These are phyloP conservation scores for Tylopilus balloui DNA, from an alignment of 768 basidiomycete genomes.

Conservation along the genomic window DNA sequence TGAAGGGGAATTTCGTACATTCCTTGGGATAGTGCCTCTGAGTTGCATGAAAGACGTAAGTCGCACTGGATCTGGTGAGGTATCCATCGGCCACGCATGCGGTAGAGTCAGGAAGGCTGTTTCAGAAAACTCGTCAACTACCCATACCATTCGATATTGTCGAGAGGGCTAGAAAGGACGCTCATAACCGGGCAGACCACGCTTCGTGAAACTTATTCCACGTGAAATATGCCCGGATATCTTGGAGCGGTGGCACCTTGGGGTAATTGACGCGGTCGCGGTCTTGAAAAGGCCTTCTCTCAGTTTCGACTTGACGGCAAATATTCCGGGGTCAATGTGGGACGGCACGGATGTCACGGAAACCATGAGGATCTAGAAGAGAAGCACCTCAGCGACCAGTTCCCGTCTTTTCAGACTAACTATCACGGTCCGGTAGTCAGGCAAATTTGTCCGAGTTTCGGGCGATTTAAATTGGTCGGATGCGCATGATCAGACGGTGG, in stretches of 20 bases:
- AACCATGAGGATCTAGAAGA: slow-evolving; percentile 52
- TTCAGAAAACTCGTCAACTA: not conserved
- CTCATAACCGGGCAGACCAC: not conserved
- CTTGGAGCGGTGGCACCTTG: slow-evolving; percentile 53
- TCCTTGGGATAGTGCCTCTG: slow-evolving; percentile 64
- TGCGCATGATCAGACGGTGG: not conserved
- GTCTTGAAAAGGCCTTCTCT: slow-evolving; percentile 53
- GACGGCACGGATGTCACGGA: too few species aligned
- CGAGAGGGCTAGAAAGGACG: slow-evolving; percentile 45
- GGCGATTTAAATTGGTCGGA: not conserved
- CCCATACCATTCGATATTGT: slow-evolving; percentile 63
- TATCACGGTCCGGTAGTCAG: slow-evolving; percentile 63
- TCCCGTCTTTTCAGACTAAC: not conserved
- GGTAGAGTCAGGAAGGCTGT: not conserved
- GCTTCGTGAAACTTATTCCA: slow-evolving; percentile 48
- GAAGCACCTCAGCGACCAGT: not conserved
- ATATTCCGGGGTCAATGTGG: slow-evolving; percentile 14
- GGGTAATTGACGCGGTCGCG: slow-evolving; percentile 66
- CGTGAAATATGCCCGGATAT: slow-evolving; percentile 59
- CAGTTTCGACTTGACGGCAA: slow-evolving; percentile 53
- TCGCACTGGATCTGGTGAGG: slow-evolving; percentile 62
- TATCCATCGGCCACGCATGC: slow-evolving; percentile 57
- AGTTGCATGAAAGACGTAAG: slow-evolving; percentile 67
- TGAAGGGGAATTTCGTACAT: slow-evolving; percentile 51
- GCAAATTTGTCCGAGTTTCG: slow-evolving; percentile 48